Evolutionary conservation across 2,329 filamentous ascomycete genomes (phyloP).

Genomic region (Neonectria magnoliae): DNA sequence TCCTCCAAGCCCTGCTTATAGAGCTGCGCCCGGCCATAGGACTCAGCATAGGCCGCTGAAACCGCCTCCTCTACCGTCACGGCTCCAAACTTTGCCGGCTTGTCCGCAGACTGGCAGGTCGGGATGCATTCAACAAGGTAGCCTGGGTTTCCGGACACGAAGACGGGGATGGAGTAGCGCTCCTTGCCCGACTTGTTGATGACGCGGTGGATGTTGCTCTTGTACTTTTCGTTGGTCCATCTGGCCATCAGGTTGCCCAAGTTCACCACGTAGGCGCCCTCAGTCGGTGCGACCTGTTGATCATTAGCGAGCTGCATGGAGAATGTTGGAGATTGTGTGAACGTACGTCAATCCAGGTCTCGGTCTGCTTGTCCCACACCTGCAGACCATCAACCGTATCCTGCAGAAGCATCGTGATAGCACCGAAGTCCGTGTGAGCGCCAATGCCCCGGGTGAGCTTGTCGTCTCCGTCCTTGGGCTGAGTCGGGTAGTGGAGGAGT

Average conservation of each 20-base stretch:
- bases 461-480: conserved; percentile 46
- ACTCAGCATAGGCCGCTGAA: conserved; percentile 47
- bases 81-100: conserved; percentile 44
- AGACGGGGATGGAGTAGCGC: conserved; percentile 67
- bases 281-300: conserved; percentile 51
- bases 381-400: conserved; percentile 61
- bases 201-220: conserved; percentile 64
- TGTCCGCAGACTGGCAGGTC: conserved; percentile 40
- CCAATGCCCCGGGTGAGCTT: conserved; percentile 53
- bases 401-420: conserved; percentile 65
- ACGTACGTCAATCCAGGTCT: conserved; percentile 54
- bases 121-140: conserved; percentile 48
- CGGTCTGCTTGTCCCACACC: conserved; percentile 56
- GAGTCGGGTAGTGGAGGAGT: conserved; percentile 61
- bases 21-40: conserved; percentile 45
- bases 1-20: conserved; percentile 45
- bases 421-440: conserved; percentile 66
- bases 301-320: neutral
- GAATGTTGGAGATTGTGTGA: neutral
- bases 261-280: conserved; percentile 62
- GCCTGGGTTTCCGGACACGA: conserved; percentile 64
- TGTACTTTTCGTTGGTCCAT: conserved; percentile 64
- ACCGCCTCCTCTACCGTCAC: conserved; percentile 48
- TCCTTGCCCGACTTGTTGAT: conserved; percentile 61
- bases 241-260: conserved; percentile 59